phyloP scores from a whole-genome alignment of 1,284 basidiomycete species.

The Schizophyllum commune region DNA sequence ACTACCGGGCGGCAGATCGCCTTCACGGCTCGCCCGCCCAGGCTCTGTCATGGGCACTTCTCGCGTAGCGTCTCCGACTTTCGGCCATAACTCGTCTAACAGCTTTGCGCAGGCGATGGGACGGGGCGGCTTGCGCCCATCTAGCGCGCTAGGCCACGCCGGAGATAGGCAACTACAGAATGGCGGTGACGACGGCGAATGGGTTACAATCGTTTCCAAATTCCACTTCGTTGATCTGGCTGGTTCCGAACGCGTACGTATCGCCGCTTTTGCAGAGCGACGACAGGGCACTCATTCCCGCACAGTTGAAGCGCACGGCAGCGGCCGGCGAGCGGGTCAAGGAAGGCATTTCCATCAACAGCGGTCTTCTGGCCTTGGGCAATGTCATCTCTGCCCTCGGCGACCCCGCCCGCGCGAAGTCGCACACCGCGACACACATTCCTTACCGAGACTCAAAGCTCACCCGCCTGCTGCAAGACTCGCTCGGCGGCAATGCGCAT shows the following conservation, averaged over 20 bases:
- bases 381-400: conserved; percentile 98
- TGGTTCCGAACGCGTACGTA: conserved; percentile 84
- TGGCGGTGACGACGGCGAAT: conserved; percentile 66
- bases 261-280: conserved; percentile 6
- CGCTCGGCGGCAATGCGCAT: conserved; percentile 95
- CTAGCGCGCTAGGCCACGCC: conserved; percentile 63
- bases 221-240: conserved; percentile 99
- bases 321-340: conserved; percentile 93
- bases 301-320: conserved; percentile 83
- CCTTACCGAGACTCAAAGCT: conserved; percentile 98
- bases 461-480: conserved; percentile 91
- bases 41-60: conserved; percentile 46
- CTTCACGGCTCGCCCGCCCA: conserved; percentile 70
- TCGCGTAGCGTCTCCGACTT: conserved; percentile 66
- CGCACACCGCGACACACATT: conserved; percentile 69
- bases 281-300: conserved; percentile 11
- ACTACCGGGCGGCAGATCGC: conserved; percentile 62
- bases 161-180: conserved; percentile 33
- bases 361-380: conserved; percentile 90
- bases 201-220: conserved; percentile 89
- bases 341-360: conserved; percentile 97
- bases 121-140: conserved; percentile 63
- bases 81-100: conserved; percentile 67
- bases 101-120: conserved; percentile 68
- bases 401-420: conserved; percentile 81